Evolutionary conservation across 768 basidiomycete species (phyloP), one percentile per base, ranked within the genome.

Genomic region (Lactarius quietus): DNA sequence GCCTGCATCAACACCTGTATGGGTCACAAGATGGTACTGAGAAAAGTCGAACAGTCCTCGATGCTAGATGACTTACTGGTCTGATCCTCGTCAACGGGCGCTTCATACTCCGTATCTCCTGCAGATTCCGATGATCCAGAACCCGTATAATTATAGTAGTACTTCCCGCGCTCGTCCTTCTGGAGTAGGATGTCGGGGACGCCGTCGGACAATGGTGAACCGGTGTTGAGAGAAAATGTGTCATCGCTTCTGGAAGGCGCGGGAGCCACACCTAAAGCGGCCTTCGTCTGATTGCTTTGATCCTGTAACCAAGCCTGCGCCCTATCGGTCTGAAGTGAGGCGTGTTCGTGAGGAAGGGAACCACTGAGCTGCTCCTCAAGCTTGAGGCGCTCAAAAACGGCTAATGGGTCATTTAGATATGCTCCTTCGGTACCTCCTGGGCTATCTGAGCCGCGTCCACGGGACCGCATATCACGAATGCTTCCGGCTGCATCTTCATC

Each of bases 191-290:
- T 41, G 43, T 64, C 53, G 20, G 53, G 26, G 23, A 38, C 53
- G 6, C n/a, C 58, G 20, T 65, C 64, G 9, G 69, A 70, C 18
- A 60, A 7, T 3, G 64, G 57, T 26, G 57, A 39, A 29, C 59
- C 55, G n/a, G 69, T 69, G 43, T 68, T 70, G 43, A 70, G 58
- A 5, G 69, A 70, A 33, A 68, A 58, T 14, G 59, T 36, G 39
- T 70, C 69, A 39, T 65, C 61, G 39, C 51, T 60, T 18, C n/a
- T 62, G 23, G 69, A 65, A 9, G 67, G 69, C 15, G 28, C 59
- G 7, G 51, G 63, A 33, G 33, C 29, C 1, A 35, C 48, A 26
- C 63, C 59, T 1, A 68, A 23, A 10, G 38, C 38, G 39, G 58
- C 45, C 15, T 48, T 57, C 33, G 39, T 20, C 12, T 17, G 31